A percentile compares a stretch with the other conserved stretches of the same genome.
Evolutionary conservation across 1,284 basidiomycete species (phyloP).

Genomic region (Ustilago nuda): DNA sequence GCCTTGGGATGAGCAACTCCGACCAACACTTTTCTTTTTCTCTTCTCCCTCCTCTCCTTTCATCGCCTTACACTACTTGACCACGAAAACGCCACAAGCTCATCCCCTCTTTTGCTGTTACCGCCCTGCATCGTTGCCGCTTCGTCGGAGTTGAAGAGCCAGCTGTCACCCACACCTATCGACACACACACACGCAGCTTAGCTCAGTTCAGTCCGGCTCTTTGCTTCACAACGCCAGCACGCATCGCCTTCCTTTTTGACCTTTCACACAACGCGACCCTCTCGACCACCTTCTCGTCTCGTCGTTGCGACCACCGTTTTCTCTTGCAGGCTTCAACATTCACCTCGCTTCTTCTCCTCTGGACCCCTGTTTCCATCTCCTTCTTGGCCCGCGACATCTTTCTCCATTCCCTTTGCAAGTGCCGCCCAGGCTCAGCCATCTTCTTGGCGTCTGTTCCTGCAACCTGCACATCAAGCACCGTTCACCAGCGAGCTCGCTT

Average conservation of each 20-base stretch:
- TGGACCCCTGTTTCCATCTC: neutral
- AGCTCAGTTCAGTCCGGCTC: neutral
- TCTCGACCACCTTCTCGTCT: neutral
- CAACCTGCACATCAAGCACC: neutral
- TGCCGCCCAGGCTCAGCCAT: neutral
- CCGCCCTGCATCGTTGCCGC: constrained; percentile 17
- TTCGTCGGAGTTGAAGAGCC: constrained; percentile 9
- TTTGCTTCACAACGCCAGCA: constrained; percentile 2
- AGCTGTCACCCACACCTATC: constrained; percentile 1
- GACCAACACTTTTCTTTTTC: constrained; percentile 1
- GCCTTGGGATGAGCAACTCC: neutral
- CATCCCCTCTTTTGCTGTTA: neutral
- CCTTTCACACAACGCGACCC: neutral
- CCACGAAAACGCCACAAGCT: neutral
- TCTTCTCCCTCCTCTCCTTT: neutral
- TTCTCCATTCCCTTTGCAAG: neutral
- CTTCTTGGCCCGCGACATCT: constrained; percentile 12
- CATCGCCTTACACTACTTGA: neutral
- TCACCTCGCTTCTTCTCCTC: constrained; percentile 3
- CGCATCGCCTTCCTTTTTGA: neutral
- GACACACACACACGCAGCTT: neutral
- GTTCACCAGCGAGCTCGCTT: neutral
- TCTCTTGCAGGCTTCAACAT: neutral
- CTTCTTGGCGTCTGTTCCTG: constrained; percentile 4
- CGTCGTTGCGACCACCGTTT: neutral